Conservation (phyloP, 2,329 filamentous ascomycete genomes). For the Ophiocordyceps robertsii region DNA sequence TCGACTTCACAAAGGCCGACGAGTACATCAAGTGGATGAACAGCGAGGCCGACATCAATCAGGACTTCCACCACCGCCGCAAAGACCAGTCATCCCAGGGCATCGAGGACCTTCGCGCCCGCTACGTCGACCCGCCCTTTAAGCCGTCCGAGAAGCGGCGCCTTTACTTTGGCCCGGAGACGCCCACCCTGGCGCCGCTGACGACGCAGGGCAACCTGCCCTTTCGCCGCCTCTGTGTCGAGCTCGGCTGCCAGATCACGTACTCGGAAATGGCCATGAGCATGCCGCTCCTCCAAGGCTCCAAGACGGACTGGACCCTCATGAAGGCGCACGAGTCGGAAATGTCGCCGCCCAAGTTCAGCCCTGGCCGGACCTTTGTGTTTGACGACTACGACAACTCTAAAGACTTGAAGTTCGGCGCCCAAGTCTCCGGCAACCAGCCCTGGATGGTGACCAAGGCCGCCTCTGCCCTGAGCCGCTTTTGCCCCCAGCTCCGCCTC, state of each 20-base stretch:
- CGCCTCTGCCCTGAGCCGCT: slow-evolving; percentile 63
- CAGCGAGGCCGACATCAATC: slow-evolving; percentile 33
- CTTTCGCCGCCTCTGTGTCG: slow-evolving; percentile 79
- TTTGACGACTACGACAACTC: slow-evolving; percentile 70
- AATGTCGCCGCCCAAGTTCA: slow-evolving; percentile 55
- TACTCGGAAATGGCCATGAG: slow-evolving; percentile 99
- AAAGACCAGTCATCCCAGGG: slow-evolving; percentile 28
- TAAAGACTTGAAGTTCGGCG: slow-evolving; percentile 78
- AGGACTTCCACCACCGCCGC: slow-evolving; percentile 25
- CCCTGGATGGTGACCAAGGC: slow-evolving; percentile 84
- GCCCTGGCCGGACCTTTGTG: slow-evolving; percentile 32
- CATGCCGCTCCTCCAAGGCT: slow-evolving; percentile 75
- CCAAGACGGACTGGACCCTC: slow-evolving; percentile 86
- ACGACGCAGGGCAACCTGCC: slow-evolving; percentile 96
- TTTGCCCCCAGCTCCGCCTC: slow-evolving; percentile 72
- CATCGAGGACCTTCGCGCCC: slow-evolving; percentile 61
- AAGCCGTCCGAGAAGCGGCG: slow-evolving; percentile 85
- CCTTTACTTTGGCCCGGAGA: slow-evolving; percentile 89
- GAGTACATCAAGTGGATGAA: slow-evolving; percentile 68
- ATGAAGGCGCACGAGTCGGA: slow-evolving; percentile 88
- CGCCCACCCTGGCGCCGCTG: slow-evolving; percentile 81
- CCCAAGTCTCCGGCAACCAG: slow-evolving; percentile 84
- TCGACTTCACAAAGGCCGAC: slow-evolving; percentile 60
- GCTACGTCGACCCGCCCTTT: slow-evolving; percentile 75
- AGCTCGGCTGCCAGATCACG: slow-evolving; percentile 80